Evolutionary conservation across 1,284 basidiomycete genomes (phyloP).

Genomic region (Crepidotus sp.): DNA sequence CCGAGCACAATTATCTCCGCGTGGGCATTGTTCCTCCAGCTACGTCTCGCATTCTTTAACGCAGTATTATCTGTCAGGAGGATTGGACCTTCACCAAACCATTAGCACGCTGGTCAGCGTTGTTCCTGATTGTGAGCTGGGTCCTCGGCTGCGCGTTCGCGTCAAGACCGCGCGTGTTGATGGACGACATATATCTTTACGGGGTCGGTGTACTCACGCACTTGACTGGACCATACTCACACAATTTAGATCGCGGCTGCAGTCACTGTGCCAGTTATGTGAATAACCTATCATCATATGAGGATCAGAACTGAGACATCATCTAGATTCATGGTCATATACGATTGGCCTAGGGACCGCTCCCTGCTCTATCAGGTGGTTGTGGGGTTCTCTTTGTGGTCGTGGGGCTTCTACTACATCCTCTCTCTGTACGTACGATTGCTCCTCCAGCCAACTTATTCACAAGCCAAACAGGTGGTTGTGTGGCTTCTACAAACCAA

Average conservation of each 20-base stretch:
- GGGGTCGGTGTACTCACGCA: constrained; percentile 21
- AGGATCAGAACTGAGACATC: constrained; percentile 23
- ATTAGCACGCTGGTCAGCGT: constrained; percentile 53
- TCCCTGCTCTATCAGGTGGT: constrained; percentile 51
- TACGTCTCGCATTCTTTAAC: constrained; percentile 8
- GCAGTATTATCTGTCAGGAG: constrained; percentile 24
- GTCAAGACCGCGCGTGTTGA: constrained; percentile 34
- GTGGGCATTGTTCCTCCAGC: constrained; percentile 20
- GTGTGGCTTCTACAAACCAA: constrained; percentile 43
- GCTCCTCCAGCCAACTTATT: constrained; percentile 16
- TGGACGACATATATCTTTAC: constrained; percentile 41
- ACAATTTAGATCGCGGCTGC: constrained; percentile 25
- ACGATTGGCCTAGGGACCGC: constrained; percentile 60
- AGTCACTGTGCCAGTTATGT: constrained; percentile 31
- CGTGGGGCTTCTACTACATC: constrained; percentile 38
- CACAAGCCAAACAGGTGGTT: constrained; percentile 33
- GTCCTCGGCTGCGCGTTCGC: constrained; percentile 48
- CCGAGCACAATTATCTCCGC: constrained; percentile 49
- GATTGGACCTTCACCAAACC: constrained; percentile 34
- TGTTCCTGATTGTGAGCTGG: constrained; percentile 69
- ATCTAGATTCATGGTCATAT: constrained; percentile 49
- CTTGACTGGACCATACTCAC: not conserved
- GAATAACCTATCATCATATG: constrained; percentile 34
- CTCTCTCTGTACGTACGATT: constrained; percentile 47
- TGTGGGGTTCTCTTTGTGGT: constrained; percentile 47